Conservation (phyloP, 306 rosid species). For the Cucumis melo region DNA sequence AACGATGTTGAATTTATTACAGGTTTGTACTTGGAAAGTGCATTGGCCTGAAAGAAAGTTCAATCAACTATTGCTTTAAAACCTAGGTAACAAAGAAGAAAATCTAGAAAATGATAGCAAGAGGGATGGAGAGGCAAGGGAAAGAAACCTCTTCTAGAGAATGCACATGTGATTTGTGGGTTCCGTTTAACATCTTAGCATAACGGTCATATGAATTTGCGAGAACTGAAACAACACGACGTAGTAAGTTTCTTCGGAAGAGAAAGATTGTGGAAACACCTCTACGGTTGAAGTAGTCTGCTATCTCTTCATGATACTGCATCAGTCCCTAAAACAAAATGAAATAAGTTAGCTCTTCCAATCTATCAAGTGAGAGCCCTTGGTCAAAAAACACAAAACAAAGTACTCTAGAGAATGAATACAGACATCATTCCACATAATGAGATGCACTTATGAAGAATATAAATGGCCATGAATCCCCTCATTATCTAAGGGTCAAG, state of each 20-base stretch:
- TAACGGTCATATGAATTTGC: conserved; percentile 87
- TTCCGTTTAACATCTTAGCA: conserved; percentile 88
- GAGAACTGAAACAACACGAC: conserved; percentile 65
- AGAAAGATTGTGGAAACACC: conserved; percentile 73
- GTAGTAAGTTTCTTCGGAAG: conserved; percentile 64
- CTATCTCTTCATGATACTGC: conserved; percentile 66
- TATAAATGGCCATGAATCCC: not conserved
- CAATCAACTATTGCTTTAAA: not conserved
- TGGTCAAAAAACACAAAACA: not conserved
- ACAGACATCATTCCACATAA: not conserved
- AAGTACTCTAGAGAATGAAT: not conserved
- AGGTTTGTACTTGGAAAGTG: conserved; percentile 74
- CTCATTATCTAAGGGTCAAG: not conserved
- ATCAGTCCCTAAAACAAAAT: conserved; percentile 50
- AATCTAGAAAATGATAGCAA: not conserved
- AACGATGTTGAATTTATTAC: conserved; percentile 43
- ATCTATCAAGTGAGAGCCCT: not conserved
- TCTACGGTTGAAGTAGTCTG: conserved; percentile 59
- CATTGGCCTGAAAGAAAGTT: conserved; percentile 46
- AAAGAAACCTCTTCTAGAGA: conserved; percentile 59
- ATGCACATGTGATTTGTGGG: conserved; percentile 93
- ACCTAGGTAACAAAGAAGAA: conserved; percentile 8
- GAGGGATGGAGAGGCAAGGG: not conserved
- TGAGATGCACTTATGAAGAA: not conserved
- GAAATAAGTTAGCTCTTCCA: conserved; percentile 13